A percentile compares a stretch with the other conserved stretches of the same genome.
Evolutionary conservation across 805 yeast species (phyloP).

Genomic region (Candida easanensis): DNA sequence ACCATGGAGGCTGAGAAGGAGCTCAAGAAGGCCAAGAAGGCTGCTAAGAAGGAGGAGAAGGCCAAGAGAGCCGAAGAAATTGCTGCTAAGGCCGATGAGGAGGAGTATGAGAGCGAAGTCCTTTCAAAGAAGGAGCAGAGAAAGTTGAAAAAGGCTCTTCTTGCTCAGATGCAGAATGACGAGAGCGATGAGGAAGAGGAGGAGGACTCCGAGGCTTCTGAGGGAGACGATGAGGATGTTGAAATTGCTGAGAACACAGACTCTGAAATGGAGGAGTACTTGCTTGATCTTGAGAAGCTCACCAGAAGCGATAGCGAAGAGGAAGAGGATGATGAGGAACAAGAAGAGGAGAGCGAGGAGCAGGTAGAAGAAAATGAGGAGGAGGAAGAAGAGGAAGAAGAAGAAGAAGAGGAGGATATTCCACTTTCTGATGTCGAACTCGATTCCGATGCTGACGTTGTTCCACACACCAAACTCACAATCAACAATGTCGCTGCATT

Average conservation of each 20-base stretch:
- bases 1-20: slow-evolving; percentile 21
- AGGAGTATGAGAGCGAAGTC: slow-evolving; percentile 45
- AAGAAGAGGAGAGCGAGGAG: slow-evolving; percentile 40
- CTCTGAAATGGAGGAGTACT: slow-evolving; percentile 43
- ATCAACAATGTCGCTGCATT: slow-evolving; percentile 85
- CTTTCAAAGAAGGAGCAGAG: slow-evolving; percentile 65
- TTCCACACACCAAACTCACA: slow-evolving; percentile 87
- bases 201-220: slow-evolving; percentile 24
- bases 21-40: slow-evolving; percentile 19
- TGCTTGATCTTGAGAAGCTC: slow-evolving; percentile 49
- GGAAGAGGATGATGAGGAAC: slow-evolving; percentile 38
- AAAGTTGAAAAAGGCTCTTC: slow-evolving; percentile 47
- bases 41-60: slow-evolving; percentile 18
- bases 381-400: slow-evolving; percentile 54
- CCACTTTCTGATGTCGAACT: slow-evolving; percentile 88
- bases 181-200: slow-evolving; percentile 24
- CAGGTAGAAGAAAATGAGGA: slow-evolving; percentile 46
- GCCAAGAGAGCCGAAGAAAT: slow-evolving; percentile 20
- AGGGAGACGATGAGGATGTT: slow-evolving; percentile 26
- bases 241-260: slow-evolving; percentile 44
- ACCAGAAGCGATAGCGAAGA: slow-evolving; percentile 50
- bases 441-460: slow-evolving; percentile 92
- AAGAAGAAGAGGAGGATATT: slow-evolving; percentile 76
- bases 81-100: slow-evolving; percentile 22
- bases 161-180: slow-evolving; percentile 23